Conservation (phyloP, 2,329 filamentous ascomycete species). For the Pseudogymnoascus sp. region DNA sequence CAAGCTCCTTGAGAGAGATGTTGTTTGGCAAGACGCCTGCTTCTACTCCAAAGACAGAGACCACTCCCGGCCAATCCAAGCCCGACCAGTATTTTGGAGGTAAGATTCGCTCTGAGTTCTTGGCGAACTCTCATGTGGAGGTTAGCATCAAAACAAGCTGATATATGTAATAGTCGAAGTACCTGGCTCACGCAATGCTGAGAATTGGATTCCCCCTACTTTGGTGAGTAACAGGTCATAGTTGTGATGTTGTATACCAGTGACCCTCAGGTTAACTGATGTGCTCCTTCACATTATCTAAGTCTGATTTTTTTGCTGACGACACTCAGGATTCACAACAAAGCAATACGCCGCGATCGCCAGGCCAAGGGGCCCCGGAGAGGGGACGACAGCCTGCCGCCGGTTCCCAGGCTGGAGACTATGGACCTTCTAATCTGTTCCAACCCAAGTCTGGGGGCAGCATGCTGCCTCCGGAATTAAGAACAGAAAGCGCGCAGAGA, state of each 20-base stretch:
- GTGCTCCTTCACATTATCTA: background rate
- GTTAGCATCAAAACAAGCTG: conserved; percentile 16
- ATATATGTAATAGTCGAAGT: conserved; percentile 20
- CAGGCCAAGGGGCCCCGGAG: background rate
- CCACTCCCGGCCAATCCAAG: background rate
- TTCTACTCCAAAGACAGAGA: conserved; percentile 21
- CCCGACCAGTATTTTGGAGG: background rate
- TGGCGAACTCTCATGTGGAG: background rate
- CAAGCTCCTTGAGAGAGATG: conserved; percentile 26
- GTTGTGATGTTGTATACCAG: background rate
- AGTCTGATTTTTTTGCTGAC: background rate
- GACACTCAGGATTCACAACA: background rate
- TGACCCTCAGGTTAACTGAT: background rate
- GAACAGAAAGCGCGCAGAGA: background rate
- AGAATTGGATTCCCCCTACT: background rate
- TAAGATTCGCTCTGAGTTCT: background rate
- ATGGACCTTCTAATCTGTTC: background rate
- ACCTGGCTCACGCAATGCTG: background rate
- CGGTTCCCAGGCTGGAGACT: background rate
- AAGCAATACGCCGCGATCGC: background rate
- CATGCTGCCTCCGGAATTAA: background rate
- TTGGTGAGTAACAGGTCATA: background rate
- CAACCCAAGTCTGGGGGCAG: background rate
- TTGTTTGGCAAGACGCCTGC: conserved; percentile 25
- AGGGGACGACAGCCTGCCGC: background rate